These are phyloP conservation scores for Nemania bipapillata DNA, from an alignment of 2,329 filamentous ascomycete species.

Conservation along the genomic window DNA sequence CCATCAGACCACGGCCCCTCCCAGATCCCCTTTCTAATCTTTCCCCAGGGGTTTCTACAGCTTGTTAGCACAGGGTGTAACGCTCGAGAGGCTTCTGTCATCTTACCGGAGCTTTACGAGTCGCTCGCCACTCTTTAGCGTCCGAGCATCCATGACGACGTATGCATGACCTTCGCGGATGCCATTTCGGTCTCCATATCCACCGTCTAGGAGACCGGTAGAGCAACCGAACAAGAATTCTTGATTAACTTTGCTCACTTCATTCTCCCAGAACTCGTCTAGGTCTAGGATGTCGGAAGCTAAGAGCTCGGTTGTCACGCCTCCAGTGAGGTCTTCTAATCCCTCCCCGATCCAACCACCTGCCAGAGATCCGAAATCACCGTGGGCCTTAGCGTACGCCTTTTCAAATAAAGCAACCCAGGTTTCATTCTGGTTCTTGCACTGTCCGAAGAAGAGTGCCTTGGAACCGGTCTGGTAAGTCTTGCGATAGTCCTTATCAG, in stretches of 20 bases:
- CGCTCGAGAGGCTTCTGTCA: not conserved
- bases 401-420: conserved; percentile 85
- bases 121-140: conserved; percentile 63
- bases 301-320: conserved; percentile 75
- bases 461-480: conserved; percentile 79
- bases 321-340: conserved; percentile 71
- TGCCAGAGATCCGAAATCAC: conserved; percentile 76
- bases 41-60: conserved; percentile 68
- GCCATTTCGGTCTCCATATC: conserved; percentile 69
- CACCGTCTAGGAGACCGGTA: conserved; percentile 70
- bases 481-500: conserved; percentile 75
- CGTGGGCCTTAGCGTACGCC: conserved; percentile 85
- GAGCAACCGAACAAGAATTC: conserved; percentile 81
- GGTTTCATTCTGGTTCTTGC: conserved; percentile 79
- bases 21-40: conserved; percentile 67
- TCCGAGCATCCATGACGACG: conserved; percentile 68
- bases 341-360: conserved; percentile 76
- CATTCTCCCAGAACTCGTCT: conserved; percentile 84
- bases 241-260: conserved; percentile 81
- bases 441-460: conserved; percentile 81
- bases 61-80: conserved; percentile 30
- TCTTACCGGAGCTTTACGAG: conserved; percentile 64
- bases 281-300: conserved; percentile 79
- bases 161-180: conserved; percentile 70
- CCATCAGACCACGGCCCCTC: conserved; percentile 70